Conservation (phyloP, 106 monocot genomes). For the Allium sativum region DNA sequence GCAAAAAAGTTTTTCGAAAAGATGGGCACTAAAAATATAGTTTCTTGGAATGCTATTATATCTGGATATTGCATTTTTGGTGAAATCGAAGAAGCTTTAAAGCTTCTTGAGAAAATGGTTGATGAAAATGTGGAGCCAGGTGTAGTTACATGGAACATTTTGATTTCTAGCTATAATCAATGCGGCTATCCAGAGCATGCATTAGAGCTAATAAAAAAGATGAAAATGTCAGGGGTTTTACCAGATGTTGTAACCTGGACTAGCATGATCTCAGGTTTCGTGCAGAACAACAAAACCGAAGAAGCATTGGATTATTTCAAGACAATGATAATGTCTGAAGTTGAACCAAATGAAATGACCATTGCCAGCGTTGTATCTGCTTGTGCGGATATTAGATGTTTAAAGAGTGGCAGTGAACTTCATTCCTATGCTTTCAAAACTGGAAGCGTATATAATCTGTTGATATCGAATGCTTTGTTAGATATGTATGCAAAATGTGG, state of each 20-base stretch:
- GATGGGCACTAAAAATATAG: slow-evolving; percentile 39
- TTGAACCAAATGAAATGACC: slow-evolving; percentile 70
- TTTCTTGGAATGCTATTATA: slow-evolving; percentile 89
- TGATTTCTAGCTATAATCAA: slow-evolving; percentile 50
- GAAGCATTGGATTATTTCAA: slow-evolving; percentile 52
- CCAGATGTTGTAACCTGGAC: slow-evolving; percentile 91
- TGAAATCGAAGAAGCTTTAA: slow-evolving; percentile 39
- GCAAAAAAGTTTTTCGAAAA: slow-evolving; percentile 44
- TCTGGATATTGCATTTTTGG: slow-evolving; percentile 51
- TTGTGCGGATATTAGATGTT: slow-evolving; percentile 53
- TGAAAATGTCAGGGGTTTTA: slow-evolving; percentile 34
- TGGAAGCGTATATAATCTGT: slow-evolving; percentile 18
- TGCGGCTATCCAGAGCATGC: slow-evolving; percentile 37
- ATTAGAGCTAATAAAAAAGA: slow-evolving; percentile 53
- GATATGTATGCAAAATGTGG: slow-evolving; percentile 85
- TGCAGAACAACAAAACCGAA: slow-evolving; percentile 35
- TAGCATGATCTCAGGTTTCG: slow-evolving; percentile 71
- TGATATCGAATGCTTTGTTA: slow-evolving; percentile 61
- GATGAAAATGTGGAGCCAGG: slow-evolving; percentile 50
- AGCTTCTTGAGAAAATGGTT: slow-evolving; percentile 54
- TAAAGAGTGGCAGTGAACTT: slow-evolving; percentile 42
- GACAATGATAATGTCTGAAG: slow-evolving; percentile 42
- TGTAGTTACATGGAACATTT: slow-evolving; percentile 78
- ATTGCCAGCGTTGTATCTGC: slow-evolving; percentile 54
- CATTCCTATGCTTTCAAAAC: slow-evolving; percentile 52